Evolutionary conservation across 257 asterid species (phyloP), one percentile per base, ranked within the genome.

Genomic region (Gardenia jasminoides): DNA sequence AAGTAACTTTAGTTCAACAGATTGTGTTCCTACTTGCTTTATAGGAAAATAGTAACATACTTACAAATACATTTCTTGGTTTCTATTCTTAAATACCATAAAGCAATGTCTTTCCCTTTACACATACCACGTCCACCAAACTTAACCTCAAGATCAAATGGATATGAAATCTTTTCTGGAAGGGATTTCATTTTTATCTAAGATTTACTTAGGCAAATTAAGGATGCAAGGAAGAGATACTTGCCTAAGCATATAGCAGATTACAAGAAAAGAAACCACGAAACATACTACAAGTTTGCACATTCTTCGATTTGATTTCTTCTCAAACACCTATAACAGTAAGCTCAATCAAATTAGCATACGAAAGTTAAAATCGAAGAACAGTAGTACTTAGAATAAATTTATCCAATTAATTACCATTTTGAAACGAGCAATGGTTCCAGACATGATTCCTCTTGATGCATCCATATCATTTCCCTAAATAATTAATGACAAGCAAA

Each of bases 401-500:
- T 17, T 61, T n/a, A 62, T 15, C 13, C 28, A 44, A 31, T n/a
- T 39, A 26, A 62, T 75, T 85, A 96, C 99, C 97, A 87, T 87
- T 90, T 89, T 92, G 84, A 96, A 93, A 4, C 92, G 94, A 88
- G 92, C 99, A 85, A 96, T 87, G 82, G 98, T 96, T 80, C 99
- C 94, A 0, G 96, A 90, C 94, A 96, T 82, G 72, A 92, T 84
- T 80, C 99, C 98, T 83, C 99, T 87, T 48, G 98, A 91, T 44
- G 97, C 85, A 89, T 92, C 98, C 97, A 96, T 96, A 81, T 79
- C 96, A 83, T 87, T 96, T 26, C 99, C 99, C 97, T 95, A 72
- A 54, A 76, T 30, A 65, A 69, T n/a, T 31, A 66, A 68, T n/a
- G 36, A 75, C 74, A 54, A 41, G 19, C 43, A 54, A 80, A 72